A percentile compares a stretch with the other conserved stretches of the same genome.
These are phyloP conservation scores for Eimeria zaria DNA, from an alignment of 169 alveolate genomes.

Conservation along the genomic window DNA sequence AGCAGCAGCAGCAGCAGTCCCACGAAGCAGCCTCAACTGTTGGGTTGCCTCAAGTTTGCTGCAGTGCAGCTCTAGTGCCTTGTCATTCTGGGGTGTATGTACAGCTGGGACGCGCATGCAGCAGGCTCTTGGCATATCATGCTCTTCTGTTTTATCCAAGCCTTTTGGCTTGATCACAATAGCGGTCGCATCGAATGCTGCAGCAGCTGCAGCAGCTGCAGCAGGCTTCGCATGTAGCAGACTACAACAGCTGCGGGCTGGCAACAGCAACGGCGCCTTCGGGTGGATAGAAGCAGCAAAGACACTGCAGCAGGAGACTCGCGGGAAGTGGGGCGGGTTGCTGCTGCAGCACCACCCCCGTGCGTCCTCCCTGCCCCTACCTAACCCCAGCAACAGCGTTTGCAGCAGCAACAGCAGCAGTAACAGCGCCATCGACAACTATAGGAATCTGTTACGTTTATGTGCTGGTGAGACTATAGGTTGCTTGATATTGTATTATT, in stretches of 20 bases:
- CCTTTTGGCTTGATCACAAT: neutral
- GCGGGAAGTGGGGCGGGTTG: conserved; percentile 52
- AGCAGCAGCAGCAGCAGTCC: conserved; percentile 26
- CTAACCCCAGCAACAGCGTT: no score
- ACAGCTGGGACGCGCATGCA: conserved; percentile 18
- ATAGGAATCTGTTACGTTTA: neutral
- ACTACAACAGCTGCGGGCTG: conserved; percentile 35
- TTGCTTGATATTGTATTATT: conserved; percentile 7
- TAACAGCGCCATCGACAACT: conserved; percentile 1
- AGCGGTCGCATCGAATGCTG: conserved; percentile 47
- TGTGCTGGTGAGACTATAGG: neutral
- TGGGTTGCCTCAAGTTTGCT: conserved; percentile 52
- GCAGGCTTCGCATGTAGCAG: conserved; percentile 21
- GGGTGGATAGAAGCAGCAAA: conserved; percentile 48
- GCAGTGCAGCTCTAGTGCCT: conserved; percentile 46
- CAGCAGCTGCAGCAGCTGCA: conserved; percentile 53
- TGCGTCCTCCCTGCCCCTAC: neutral
- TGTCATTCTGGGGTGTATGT: conserved; percentile 44
- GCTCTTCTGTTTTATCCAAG: neutral
- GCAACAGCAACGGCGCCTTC: neutral
- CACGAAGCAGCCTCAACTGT: neutral
- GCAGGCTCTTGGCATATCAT: conserved; percentile 31
- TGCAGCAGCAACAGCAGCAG: conserved; percentile 50
- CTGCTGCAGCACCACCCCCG: conserved; percentile 57
- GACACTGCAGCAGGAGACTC: conserved; percentile 31